Conservation (phyloP, 2,329 filamentous ascomycete genomes). For the Alternaria ventricosa region DNA sequence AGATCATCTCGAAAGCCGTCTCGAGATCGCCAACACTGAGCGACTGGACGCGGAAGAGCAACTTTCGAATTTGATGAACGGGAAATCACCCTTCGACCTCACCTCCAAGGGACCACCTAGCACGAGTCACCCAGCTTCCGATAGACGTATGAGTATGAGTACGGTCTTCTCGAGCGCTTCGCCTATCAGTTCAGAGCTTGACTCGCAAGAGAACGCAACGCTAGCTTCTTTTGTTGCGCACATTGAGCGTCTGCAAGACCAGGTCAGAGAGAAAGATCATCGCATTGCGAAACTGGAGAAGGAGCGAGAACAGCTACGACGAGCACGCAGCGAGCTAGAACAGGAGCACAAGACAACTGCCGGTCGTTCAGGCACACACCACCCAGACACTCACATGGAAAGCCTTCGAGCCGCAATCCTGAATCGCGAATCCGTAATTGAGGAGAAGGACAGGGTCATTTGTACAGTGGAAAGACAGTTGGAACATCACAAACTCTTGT, state of each 20-base stretch:
- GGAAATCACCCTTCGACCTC: slow-evolving; percentile 38
- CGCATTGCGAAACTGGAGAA: slow-evolving; percentile 31
- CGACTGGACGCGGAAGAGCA: slow-evolving; percentile 51
- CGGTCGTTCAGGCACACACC: slow-evolving; percentile 38
- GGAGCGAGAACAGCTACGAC: slow-evolving; percentile 25
- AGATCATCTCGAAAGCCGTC: slow-evolving; percentile 47
- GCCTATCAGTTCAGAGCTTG: slow-evolving; percentile 17
- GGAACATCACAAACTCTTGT: slow-evolving; percentile 49
- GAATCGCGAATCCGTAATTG: slow-evolving; percentile 41
- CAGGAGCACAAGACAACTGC: slow-evolving; percentile 31
- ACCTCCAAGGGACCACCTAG: slow-evolving; percentile 8
- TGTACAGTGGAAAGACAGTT: slow-evolving; percentile 44
- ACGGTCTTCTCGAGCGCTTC: slow-evolving; percentile 38
- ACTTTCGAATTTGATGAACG: slow-evolving; percentile 36
- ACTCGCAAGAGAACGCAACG: slow-evolving; percentile 30
- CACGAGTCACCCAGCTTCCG: background rate
- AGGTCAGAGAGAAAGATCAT: slow-evolving; percentile 40
- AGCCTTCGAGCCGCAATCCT: slow-evolving; percentile 37
- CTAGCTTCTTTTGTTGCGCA: slow-evolving; percentile 33
- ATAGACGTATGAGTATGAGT: slow-evolving; percentile 34
- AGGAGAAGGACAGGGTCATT: slow-evolving; percentile 40
- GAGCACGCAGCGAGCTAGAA: slow-evolving; percentile 27
- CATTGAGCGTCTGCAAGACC: slow-evolving; percentile 43
- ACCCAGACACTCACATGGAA: slow-evolving; percentile 37
- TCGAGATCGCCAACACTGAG: slow-evolving; percentile 50